phyloP scores from a whole-genome alignment of 371 early-diverging fungal genomes.

The Syncephalastrum sp. region DNA sequence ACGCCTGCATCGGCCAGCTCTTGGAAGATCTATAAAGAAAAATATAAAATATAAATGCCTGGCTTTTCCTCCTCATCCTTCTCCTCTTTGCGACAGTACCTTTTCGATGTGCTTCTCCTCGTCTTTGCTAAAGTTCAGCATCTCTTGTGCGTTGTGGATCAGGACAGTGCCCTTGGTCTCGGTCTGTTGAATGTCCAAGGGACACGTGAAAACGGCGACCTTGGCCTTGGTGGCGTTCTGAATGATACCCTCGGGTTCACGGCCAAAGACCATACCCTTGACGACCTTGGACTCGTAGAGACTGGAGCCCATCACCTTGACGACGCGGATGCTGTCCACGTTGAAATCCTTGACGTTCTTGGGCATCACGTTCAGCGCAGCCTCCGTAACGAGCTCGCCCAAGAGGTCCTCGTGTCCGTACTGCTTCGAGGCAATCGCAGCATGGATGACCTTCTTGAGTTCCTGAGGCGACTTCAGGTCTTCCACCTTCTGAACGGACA shows the following conservation, averaged over 20 bases:
- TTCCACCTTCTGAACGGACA: constrained; percentile 67
- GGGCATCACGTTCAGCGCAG: constrained; percentile 91
- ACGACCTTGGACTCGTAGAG: constrained; percentile 92
- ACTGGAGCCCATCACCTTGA: constrained; percentile 96
- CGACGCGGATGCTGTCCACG: constrained; percentile 94
- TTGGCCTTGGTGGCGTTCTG: constrained; percentile 80
- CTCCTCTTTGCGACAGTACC: constrained; percentile 5
- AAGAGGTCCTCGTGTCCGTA: constrained; percentile 93
- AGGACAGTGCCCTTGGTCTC: constrained; percentile 99
- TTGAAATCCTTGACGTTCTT: constrained; percentile 84
- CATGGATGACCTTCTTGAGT: constrained; percentile 69
- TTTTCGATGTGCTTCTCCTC: constrained; percentile 82
- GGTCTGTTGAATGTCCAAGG: constrained; percentile 93
- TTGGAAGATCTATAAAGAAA: constrained; percentile 59
- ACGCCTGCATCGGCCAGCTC: constrained; percentile 91
- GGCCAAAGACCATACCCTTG: constrained; percentile 98
- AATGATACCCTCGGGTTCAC: constrained; percentile 86
- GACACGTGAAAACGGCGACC: constrained; percentile 96
- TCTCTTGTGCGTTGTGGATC: constrained; percentile 95
- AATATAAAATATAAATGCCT: not conserved
- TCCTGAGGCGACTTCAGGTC: constrained; percentile 55
- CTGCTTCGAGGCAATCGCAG: constrained; percentile 90
- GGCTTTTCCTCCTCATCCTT: not conserved
- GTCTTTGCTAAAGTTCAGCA: constrained; percentile 95
- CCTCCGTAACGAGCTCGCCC: constrained; percentile 79